phyloP scores from a whole-genome alignment of 139 green algal species.

The Klebsormidium nitens region DNA sequence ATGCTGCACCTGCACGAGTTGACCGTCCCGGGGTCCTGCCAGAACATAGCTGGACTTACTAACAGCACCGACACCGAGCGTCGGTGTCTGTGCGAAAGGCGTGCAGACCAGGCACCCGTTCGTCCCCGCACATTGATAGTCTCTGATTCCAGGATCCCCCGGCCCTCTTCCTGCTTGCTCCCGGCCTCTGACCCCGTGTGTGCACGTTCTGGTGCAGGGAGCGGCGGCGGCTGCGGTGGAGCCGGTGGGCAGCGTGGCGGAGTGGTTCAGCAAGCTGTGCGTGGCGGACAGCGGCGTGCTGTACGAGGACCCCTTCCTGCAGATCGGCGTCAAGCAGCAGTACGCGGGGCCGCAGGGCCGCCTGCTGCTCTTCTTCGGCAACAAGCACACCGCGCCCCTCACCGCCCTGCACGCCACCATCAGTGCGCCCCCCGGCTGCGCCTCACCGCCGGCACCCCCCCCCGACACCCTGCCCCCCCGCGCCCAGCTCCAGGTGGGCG shows the following conservation, averaged over 20 bases:
- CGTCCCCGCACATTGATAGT: no score
- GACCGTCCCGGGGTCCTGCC: no score
- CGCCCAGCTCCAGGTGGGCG: slow-evolving; percentile 42
- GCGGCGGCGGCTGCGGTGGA: no score
- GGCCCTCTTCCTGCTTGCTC: no score
- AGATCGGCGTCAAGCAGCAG: slow-evolving; percentile 77
- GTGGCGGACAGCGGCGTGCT: slow-evolving; percentile 66
- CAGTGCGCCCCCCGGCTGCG: slow-evolving; percentile 43
- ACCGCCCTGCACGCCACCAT: slow-evolving; percentile 32
- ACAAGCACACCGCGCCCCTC: slow-evolving; percentile 66
- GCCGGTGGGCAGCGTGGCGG: slow-evolving; percentile 47
- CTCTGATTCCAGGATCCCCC: no score
- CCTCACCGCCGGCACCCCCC: slow-evolving; percentile 43
- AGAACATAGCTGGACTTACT: no score
- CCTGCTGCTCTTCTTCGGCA: slow-evolving; percentile 80
- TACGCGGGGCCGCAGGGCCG: slow-evolving; percentile 51
- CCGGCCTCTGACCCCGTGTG: no score
- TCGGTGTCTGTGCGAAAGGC: no score
- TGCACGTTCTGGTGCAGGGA: no score
- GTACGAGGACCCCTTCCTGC: slow-evolving; percentile 89
- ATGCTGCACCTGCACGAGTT: no score
- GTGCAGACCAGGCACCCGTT: no score
- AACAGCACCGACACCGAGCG: no score
- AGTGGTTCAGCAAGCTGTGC: slow-evolving; percentile 60
- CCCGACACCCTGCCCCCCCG: slow-evolving; percentile 50